These are phyloP conservation scores for Coemansia sp. DNA, from an alignment of 192 early-diverging fungal species.

Conservation along the genomic window DNA sequence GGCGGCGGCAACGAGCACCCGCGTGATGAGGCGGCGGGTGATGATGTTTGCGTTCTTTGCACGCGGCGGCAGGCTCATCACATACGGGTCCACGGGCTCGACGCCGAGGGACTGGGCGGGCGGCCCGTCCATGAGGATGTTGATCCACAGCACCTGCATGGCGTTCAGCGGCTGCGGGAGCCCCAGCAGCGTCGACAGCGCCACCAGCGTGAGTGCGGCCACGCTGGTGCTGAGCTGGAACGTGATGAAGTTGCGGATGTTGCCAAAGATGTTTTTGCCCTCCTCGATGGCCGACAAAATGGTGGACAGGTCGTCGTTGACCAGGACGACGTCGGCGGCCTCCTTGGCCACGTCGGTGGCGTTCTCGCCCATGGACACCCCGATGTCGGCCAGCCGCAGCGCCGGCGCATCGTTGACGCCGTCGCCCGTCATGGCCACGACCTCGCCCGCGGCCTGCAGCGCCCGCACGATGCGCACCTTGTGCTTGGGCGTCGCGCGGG, in stretches of 20 bases:
- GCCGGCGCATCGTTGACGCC: constrained; percentile 98
- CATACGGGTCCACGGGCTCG: constrained; percentile 87
- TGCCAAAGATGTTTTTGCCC: constrained; percentile 97
- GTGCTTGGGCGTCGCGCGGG: constrained; percentile 80
- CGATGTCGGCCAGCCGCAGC: constrained; percentile 88
- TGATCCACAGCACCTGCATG: constrained; percentile 99
- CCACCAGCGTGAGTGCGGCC: constrained; percentile 86
- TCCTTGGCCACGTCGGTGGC: constrained; percentile 97
- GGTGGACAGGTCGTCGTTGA: constrained; percentile 94
- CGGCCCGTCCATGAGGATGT: constrained; percentile 98
- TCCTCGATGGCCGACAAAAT: constrained; percentile 94
- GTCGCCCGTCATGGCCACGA: constrained; percentile 97
- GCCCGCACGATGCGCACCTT: constrained; percentile 91
- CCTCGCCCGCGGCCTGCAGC: constrained; percentile 77
- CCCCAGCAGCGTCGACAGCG: constrained; percentile 81
- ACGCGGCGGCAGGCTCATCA: constrained; percentile 87
- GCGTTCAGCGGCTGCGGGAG: constrained; percentile 90
- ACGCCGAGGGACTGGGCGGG: constrained; percentile 97
- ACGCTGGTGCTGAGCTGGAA: constrained; percentile 96
- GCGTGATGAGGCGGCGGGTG: constrained; percentile 63
- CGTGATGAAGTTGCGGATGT: constrained; percentile 94
- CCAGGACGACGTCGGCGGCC: constrained; percentile 95
- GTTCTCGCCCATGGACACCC: constrained; percentile 93
- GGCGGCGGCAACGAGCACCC: constrained; percentile 75
- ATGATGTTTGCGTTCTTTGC: constrained; percentile 76